phyloP scores from a whole-genome alignment of 495 filamentous ascomycete genomes.

The Articulospora tetracladia region DNA sequence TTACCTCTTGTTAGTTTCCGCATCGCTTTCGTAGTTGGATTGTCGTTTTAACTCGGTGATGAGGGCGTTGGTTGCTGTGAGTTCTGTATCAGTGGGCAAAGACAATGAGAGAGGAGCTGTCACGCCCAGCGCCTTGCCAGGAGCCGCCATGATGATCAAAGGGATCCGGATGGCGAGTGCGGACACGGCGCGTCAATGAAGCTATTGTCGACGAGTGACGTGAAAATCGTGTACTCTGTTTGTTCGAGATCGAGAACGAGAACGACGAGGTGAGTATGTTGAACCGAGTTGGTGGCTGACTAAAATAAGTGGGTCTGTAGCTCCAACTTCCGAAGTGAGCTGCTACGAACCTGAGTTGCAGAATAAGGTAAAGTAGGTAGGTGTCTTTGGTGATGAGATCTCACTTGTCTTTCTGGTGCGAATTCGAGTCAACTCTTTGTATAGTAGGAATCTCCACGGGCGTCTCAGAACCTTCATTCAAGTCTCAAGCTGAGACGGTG shows the following conservation, averaged over 20 bases:
- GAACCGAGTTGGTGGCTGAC: not conserved
- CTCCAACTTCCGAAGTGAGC: not conserved
- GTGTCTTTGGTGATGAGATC: no score
- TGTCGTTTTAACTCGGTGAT: slow-evolving; percentile 78
- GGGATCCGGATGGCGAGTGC: not conserved
- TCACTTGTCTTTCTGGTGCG: no score
- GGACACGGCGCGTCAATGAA: not conserved
- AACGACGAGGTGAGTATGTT: not conserved
- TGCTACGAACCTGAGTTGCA: no score
- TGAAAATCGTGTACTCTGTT: not conserved
- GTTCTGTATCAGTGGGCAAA: slow-evolving; percentile 71
- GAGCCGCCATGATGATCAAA: slow-evolving; percentile 17
- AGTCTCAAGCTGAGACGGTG: no score
- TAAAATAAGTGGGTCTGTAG: not conserved
- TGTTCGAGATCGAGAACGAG: not conserved
- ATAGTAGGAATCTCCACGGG: no score
- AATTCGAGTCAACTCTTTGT: no score
- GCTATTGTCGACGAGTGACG: not conserved
- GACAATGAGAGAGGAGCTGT: slow-evolving; percentile 78
- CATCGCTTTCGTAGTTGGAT: slow-evolving; percentile 81
- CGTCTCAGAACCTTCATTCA: no score
- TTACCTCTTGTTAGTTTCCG: slow-evolving; percentile 78
- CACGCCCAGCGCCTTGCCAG: slow-evolving; percentile 47
- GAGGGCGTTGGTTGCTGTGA: slow-evolving; percentile 69
- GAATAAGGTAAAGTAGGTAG: no score